These are phyloP conservation scores for Chenopodium quinoa DNA, from an alignment of 148 eudicot species.

Conservation along the genomic window DNA sequence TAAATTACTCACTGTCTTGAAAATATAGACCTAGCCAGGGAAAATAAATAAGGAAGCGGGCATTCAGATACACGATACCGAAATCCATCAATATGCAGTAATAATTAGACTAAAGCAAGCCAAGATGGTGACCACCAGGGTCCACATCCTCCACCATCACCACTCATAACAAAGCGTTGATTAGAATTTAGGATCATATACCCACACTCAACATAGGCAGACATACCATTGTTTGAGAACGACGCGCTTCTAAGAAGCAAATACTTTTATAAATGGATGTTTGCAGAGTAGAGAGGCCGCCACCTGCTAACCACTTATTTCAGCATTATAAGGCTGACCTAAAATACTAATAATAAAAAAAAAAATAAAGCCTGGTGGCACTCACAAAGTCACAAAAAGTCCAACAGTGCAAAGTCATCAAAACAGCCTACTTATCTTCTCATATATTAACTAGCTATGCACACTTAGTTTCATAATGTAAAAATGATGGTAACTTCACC, in stretches of 20 bases:
- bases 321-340: neutral
- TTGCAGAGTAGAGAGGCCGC: neutral
- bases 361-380: neutral
- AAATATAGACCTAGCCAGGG: neutral
- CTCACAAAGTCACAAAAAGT: neutral
- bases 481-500: neutral
- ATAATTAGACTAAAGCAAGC: neutral
- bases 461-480: neutral
- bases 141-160: neutral
- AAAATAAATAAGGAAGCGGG: neutral
- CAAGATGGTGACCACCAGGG: neutral
- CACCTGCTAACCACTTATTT: neutral
- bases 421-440: neutral
- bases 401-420: neutral
- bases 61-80: neutral
- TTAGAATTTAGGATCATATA: neutral
- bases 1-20: neutral
- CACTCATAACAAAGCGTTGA: neutral
- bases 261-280: neutral
- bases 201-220: neutral
- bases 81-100: neutral
- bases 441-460: neutral
- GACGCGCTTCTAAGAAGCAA: neutral
- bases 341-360: neutral
- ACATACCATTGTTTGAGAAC: neutral